phyloP scores from a whole-genome alignment of 306 rosid species.

The Citrullus amarus region DNA sequence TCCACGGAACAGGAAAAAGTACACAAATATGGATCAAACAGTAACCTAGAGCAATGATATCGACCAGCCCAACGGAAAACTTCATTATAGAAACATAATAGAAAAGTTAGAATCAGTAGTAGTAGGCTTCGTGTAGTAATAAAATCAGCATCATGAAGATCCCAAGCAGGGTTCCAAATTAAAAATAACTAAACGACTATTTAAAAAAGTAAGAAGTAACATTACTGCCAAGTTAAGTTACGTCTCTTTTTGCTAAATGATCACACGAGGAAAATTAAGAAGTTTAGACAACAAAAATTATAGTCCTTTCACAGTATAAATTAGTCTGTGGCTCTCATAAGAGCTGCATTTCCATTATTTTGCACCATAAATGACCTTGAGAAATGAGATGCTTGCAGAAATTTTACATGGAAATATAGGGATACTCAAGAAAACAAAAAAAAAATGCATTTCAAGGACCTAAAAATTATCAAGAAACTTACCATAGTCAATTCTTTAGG shows the following conservation, averaged over 20 bases:
- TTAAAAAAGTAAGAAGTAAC: not conserved
- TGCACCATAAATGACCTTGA: not conserved
- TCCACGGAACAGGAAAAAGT: not conserved
- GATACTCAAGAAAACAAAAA: not conserved
- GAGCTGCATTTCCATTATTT: not conserved
- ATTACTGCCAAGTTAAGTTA: not conserved
- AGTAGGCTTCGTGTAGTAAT: not conserved
- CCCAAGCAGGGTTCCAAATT: not conserved
- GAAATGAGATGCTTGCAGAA: not conserved
- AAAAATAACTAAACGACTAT: not conserved
- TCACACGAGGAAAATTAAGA: not conserved
- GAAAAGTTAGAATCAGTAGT: not conserved
- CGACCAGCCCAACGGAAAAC: not conserved
- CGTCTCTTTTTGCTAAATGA: not conserved
- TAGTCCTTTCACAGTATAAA: not conserved
- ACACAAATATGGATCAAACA: not conserved
- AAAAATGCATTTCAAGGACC: not conserved
- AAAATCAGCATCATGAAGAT: not conserved
- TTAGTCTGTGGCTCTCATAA: not conserved
- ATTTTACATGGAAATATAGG: not conserved
- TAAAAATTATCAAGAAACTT: conserved; percentile 13
- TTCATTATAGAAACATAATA: not conserved
- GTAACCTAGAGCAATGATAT: not conserved
- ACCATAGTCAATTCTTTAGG: conserved; percentile 60
- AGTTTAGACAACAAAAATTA: not conserved